Conservation (phyloP, 768 basidiomycete genomes). For the Suillus subalutaceus region DNA sequence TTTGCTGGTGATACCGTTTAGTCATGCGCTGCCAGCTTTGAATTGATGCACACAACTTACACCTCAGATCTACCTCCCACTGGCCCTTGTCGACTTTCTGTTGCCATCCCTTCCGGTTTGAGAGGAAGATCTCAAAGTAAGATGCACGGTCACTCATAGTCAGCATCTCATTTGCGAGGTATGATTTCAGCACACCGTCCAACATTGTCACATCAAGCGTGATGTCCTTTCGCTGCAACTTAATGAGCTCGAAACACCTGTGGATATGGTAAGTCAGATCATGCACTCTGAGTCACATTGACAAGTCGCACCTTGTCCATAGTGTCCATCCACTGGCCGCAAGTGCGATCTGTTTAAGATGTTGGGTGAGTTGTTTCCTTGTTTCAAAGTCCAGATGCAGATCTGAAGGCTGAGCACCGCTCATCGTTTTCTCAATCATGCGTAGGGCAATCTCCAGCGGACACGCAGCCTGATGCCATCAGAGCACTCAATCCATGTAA, state of each 20-base stretch:
- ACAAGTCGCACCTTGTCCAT: conserved; percentile 5
- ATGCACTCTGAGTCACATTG: conserved; percentile 1
- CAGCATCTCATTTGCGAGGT: too few species aligned
- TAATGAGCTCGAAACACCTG: too few species aligned
- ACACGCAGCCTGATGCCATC: background rate
- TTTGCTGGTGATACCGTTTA: background rate
- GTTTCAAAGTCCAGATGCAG: background rate
- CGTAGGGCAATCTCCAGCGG: background rate
- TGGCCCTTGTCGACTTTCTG: background rate
- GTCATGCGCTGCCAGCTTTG: background rate
- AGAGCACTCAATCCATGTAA: background rate
- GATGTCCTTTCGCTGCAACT: too few species aligned
- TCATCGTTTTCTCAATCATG: background rate
- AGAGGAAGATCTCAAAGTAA: conserved; percentile 10
- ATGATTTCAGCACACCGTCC: too few species aligned
- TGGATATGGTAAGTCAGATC: conserved; percentile 27
- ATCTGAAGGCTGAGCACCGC: background rate
- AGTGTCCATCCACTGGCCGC: background rate
- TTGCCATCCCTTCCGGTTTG: conserved; percentile 26
- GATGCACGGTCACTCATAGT: too few species aligned
- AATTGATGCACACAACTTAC: conserved; percentile 1
- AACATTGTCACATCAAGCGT: too few species aligned
- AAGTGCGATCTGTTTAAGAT: background rate
- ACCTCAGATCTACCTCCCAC: conserved; percentile 21
- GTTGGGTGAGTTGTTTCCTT: background rate